Conservation (phyloP, 768 basidiomycete species). For the Phlebiopsis flavidoalba region DNA sequence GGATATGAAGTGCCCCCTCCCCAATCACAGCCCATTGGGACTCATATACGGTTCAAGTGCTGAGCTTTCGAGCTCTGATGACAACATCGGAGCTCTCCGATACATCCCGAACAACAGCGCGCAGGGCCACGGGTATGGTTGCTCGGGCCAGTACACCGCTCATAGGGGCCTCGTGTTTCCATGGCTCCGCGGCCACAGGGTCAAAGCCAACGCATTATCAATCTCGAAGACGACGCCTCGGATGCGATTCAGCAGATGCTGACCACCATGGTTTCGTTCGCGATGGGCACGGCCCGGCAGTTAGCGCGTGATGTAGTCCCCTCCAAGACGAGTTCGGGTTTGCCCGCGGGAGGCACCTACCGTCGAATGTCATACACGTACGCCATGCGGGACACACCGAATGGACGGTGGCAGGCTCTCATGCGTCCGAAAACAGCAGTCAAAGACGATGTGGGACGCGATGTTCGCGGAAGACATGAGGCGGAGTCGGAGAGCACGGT, state of each 20-base stretch:
- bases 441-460: conserved; percentile 20
- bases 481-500: conserved; percentile 20
- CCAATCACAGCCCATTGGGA: conserved; percentile 13
- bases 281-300: conserved; percentile 60
- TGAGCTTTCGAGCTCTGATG: conserved; percentile 35
- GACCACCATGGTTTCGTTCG: conserved; percentile 47
- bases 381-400: conserved; percentile 23
- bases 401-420: conserved; percentile 14
- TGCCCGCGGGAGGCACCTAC: conserved; percentile 31
- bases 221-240: conserved; percentile 37
- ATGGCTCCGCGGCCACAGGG: conserved; percentile 39
- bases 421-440: not conserved
- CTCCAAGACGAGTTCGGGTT: not conserved
- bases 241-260: conserved; percentile 44
- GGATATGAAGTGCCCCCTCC: not conserved
- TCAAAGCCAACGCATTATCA: conserved; percentile 44
- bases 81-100: conserved; percentile 53
- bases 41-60: conserved; percentile 17
- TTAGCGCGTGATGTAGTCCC: conserved; percentile 31
- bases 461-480: conserved; percentile 22
- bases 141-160: conserved; percentile 40
- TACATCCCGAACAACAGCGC: conserved; percentile 31
- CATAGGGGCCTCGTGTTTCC: conserved; percentile 45
- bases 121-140: conserved; percentile 40
- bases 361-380: conserved; percentile 20